Base-by-base conservation (phyloP, 768 basidiomycete species). In the Russula foetens region DNA sequence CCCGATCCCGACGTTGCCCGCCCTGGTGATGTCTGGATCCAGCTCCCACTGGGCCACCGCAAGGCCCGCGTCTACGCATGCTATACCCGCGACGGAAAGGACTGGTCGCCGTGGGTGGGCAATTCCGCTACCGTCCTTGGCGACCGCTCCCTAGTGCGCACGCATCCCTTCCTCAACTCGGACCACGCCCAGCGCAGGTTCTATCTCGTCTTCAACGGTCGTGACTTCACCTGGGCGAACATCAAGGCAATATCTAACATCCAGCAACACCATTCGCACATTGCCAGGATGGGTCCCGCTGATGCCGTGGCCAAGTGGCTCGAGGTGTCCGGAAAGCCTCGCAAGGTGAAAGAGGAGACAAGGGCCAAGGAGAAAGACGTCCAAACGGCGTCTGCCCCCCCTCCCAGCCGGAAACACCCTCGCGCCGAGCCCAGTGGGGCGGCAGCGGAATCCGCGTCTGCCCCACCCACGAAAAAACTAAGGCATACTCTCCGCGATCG, bases 1-100 rank as follows among this genome's bases (percentile, higher is more conserved):
- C 60, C 60, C 7, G 60, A 62, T 53, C 56, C 60, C 1, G 60
- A 62, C 2, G 60, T 62, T 6, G 60, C 60, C 29, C 60, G 60
- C 1, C 60, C 60, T 5, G 60, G 60, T 12, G 60, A 62, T 29
- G 44, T 62, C 14, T 62, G 60, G 60, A 62, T 62, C 24, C 60
- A 62, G 24, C 60, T 57, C 19, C 60, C 60, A 7, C 38, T 57
- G 33, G 60, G 60, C 9, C 55, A 62, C 15, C 60, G 60, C 50
- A 62, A 62, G 38, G 60, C 60, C 17, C 60, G 60, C 21, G 60
- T 62, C 35, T 62, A 58, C 11, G 60, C 45, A 35, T 62, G 60
- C 23, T 62, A 62, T 24, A 47, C 28, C 19, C 45, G 41, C 23
- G 35, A 62, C 7, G 60, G 60, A 6, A 53, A 43, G 11, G 60